phyloP scores from a whole-genome alignment of 345 rosid genomes.

The Populus pruinosa region DNA sequence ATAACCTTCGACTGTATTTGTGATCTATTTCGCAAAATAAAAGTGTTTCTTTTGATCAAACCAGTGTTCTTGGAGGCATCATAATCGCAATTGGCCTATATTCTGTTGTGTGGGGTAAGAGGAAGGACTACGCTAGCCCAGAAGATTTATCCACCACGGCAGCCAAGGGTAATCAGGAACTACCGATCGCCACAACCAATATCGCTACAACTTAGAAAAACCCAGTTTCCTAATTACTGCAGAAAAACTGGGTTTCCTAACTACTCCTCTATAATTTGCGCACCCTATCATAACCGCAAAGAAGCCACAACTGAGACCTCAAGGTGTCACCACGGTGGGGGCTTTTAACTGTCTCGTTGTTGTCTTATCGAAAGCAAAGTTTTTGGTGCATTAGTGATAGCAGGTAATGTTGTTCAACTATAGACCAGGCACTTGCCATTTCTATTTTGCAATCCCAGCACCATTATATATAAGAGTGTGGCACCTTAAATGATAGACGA shows the following conservation, averaged over 20 bases:
- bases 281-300: neutral
- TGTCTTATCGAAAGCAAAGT: neutral
- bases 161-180: conserved; percentile 26
- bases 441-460: neutral
- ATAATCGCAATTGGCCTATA: conserved; percentile 61
- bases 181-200: conserved; percentile 34
- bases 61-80: conserved; percentile 52
- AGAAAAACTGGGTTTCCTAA: neutral
- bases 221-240: neutral
- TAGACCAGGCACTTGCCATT: no score
- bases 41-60: neutral
- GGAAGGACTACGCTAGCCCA: conserved; percentile 39
- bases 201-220: neutral
- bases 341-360: neutral
- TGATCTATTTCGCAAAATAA: neutral
- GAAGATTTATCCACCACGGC: neutral
- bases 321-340: neutral
- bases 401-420: neutral
- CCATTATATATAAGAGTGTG: neutral
- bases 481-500: neutral
- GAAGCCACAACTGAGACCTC: neutral
- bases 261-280: neutral
- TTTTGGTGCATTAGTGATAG: neutral
- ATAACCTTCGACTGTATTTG: no score
- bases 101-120: conserved; percentile 62